A percentile compares a stretch with the other conserved stretches of the same genome.
Conservation (phyloP, 2,329 filamentous ascomycete species). For the Metarhizium guizhouense region DNA sequence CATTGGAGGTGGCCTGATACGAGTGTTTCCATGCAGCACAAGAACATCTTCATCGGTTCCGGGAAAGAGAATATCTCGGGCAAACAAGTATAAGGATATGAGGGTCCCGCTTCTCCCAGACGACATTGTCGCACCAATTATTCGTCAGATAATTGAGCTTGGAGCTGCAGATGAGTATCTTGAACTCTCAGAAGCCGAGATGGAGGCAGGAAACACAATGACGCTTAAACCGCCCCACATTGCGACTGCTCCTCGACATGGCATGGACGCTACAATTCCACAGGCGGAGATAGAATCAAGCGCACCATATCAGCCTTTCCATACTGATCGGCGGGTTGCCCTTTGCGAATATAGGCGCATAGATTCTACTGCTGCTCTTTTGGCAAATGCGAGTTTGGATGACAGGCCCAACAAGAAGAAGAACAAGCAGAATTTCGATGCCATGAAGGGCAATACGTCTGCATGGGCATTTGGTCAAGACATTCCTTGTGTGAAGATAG, state of each 20-base stretch:
- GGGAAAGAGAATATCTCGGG: conserved; percentile 42
- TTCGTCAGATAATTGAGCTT: conserved; percentile 41
- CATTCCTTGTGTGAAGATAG: conserved; percentile 41
- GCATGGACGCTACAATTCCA: conserved; percentile 55
- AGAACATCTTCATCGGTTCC: conserved; percentile 45
- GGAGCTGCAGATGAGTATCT: conserved; percentile 46
- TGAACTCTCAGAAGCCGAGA: conserved; percentile 42
- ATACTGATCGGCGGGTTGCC: conserved; percentile 79
- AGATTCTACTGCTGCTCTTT: conserved; percentile 28
- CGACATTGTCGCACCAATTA: conserved; percentile 44
- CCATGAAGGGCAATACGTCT: conserved; percentile 6
- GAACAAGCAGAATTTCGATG: conserved; percentile 3
- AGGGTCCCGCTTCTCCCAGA: conserved; percentile 56
- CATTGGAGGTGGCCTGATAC: conserved; percentile 55
- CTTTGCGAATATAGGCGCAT: conserved; percentile 53
- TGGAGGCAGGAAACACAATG: conserved; percentile 46
- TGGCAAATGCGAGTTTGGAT: conserved; percentile 33
- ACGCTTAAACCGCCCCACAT: conserved; percentile 35
- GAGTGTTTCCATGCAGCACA: conserved; percentile 53
- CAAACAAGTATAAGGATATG: conserved; percentile 56
- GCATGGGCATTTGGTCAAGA: conserved; percentile 54
- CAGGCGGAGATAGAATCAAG: conserved; percentile 91
- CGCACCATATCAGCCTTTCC: conserved; percentile 90
- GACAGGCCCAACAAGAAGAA: conserved; percentile 29
- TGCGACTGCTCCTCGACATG: conserved; percentile 26